Evolutionary conservation across 192 early-diverging fungal species (phyloP).

Genomic region (Podila verticillata): DNA sequence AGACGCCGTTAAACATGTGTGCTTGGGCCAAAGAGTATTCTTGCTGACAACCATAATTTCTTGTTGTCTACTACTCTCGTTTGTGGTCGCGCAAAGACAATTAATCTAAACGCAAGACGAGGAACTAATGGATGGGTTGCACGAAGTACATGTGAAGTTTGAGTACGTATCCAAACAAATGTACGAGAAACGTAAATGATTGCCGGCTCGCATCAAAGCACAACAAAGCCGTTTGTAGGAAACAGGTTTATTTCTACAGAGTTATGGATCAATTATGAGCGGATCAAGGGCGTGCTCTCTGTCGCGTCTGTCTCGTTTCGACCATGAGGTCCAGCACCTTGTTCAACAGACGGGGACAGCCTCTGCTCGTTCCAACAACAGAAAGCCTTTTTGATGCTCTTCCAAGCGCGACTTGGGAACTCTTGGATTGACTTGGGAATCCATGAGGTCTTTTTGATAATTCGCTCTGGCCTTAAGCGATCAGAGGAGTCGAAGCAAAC

Average conservation of each 20-base stretch:
- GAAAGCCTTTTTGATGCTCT: not conserved
- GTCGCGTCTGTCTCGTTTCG: slow-evolving; percentile 10
- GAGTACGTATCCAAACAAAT: no score
- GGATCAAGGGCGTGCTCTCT: slow-evolving; percentile 39
- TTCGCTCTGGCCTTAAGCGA: slow-evolving; percentile 31
- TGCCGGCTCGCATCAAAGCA: no score
- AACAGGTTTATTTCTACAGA: no score
- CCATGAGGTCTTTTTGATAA: slow-evolving; percentile 26
- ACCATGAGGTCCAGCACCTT: slow-evolving; percentile 7
- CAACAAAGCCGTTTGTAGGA: no score
- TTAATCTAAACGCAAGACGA: not conserved
- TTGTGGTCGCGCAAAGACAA: not conserved
- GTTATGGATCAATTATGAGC: slow-evolving; percentile 6
- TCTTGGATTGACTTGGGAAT: slow-evolving; percentile 7
- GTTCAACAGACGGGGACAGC: slow-evolving; percentile 9
- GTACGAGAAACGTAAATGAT: no score
- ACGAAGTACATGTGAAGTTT: not conserved
- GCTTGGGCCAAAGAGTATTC: no score
- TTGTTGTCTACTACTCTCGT: not conserved
- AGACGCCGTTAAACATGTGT: no score
- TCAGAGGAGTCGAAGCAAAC: slow-evolving; percentile 45
- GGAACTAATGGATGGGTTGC: not conserved
- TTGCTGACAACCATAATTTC: no score
- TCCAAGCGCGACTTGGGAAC: not conserved
- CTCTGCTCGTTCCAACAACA: slow-evolving; percentile 25